These are phyloP conservation scores for Globisporangium echinulatum DNA, from an alignment of 352 stramenopile species.

Conservation along the genomic window DNA sequence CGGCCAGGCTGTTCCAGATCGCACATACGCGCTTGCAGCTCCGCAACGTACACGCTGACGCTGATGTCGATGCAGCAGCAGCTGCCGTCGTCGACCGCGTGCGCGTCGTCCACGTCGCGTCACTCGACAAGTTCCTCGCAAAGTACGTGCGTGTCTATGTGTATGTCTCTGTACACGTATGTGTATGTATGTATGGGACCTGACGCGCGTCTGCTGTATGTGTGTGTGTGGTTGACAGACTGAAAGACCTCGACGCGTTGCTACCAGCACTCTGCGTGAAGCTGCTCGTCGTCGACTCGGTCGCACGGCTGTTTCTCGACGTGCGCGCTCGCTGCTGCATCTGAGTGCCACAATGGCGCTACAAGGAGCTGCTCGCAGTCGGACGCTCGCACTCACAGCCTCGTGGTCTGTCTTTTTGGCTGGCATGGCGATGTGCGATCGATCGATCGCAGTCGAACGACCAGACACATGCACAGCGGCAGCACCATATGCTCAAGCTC, in stretches of 20 bases:
- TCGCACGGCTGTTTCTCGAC: constrained; percentile 54
- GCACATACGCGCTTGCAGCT: constrained; percentile 24
- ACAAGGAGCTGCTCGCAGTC: no score
- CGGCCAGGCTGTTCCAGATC: constrained; percentile 45
- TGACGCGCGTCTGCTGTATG: no score
- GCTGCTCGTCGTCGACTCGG: constrained; percentile 71
- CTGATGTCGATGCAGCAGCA: constrained; percentile 15
- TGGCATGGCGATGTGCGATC: no score
- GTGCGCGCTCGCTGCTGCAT: constrained; percentile 13
- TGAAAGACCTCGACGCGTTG: constrained; percentile 45
- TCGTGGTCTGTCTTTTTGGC: no score
- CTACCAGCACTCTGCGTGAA: constrained; percentile 44
- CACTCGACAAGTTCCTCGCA: constrained; percentile 31
- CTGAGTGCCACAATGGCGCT: not conserved
- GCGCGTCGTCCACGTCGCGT: constrained; percentile 31
- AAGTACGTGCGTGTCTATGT: constrained; percentile 20
- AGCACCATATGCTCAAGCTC: constrained; percentile 43
- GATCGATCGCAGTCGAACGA: constrained; percentile 20
- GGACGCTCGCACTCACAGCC: no score
- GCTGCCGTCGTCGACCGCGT: constrained; percentile 34
- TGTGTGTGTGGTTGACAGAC: constrained; percentile 16
- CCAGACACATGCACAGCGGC: constrained; percentile 29
- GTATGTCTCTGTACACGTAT: no score
- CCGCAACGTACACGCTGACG: constrained; percentile 10
- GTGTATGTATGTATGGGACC: no score